A percentile compares a stretch with the other conserved stretches of the same genome.
These are phyloP conservation scores for Rhizophagus clarus DNA, from an alignment of 192 early-diverging fungal species.

Conservation along the genomic window DNA sequence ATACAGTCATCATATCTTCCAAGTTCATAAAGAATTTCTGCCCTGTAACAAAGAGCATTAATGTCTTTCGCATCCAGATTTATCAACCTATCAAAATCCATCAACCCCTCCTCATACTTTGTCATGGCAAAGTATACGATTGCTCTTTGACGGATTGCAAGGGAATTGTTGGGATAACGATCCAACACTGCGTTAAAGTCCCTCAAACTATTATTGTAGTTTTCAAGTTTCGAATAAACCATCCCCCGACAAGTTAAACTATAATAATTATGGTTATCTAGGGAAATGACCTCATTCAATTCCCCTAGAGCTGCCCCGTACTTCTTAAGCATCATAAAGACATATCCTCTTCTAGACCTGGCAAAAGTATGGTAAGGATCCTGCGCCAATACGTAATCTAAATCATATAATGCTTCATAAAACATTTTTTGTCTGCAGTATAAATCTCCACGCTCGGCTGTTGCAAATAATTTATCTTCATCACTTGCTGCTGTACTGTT, in stretches of 20 bases:
- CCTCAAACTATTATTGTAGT: neutral
- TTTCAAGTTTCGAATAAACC: neutral
- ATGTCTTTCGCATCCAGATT: neutral
- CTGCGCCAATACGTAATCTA: neutral
- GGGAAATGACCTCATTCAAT: neutral
- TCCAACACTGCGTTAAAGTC: neutral
- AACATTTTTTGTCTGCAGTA: neutral
- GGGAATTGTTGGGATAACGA: neutral
- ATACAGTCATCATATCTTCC: neutral
- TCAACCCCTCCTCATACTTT: neutral
- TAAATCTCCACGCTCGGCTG: neutral
- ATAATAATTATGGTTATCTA: neutral
- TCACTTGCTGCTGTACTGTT: neutral
- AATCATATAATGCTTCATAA: neutral
- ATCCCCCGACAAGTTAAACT: neutral
- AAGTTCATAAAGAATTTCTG: neutral
- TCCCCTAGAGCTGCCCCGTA: neutral
- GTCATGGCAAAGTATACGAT: neutral
- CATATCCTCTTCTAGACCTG: neutral
- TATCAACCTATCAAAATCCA: neutral
- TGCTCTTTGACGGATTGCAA: neutral
- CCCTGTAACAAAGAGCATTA: neutral
- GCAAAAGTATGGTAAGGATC: neutral
- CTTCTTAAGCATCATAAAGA: neutral
- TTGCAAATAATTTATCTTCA: neutral